Percentiles rank a stretch among this genome's conserved stretches.
phyloP scores from a whole-genome alignment of 106 monocot genomes.

The Dactylorhiza incarnata region DNA sequence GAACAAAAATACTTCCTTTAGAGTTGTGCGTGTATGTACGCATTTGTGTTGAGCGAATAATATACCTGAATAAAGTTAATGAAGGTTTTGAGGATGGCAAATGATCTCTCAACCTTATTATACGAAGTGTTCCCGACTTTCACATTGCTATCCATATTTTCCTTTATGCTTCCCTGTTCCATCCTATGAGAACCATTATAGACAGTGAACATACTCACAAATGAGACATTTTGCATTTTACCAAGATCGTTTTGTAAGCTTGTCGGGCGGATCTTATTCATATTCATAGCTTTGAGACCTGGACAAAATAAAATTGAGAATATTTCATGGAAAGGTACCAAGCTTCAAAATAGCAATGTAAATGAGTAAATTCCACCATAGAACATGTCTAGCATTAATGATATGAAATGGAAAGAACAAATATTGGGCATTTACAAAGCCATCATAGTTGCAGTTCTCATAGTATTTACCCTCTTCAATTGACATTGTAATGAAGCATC shows the following conservation, averaged over 20 bases:
- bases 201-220: slow-evolving; percentile 75
- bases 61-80: slow-evolving; percentile 79
- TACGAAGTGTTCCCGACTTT: slow-evolving; percentile 39
- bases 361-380: neutral
- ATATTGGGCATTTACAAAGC: neutral
- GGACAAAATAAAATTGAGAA: neutral
- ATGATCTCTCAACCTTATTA: slow-evolving; percentile 31
- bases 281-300: slow-evolving; percentile 65
- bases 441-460: neutral
- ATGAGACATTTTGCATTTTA: slow-evolving; percentile 31
- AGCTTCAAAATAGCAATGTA: neutral
- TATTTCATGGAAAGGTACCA: neutral
- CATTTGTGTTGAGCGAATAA: neutral
- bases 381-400: neutral
- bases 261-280: slow-evolving; percentile 28
- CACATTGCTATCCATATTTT: slow-evolving; percentile 4
- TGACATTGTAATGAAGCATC: neutral
- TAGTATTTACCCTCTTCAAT: neutral
- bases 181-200: slow-evolving; percentile 21
- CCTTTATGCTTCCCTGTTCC: neutral
- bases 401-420: neutral
- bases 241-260: slow-evolving; percentile 5
- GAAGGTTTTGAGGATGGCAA: slow-evolving; percentile 49
- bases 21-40: neutral
- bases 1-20: neutral